phyloP scores from a whole-genome alignment of 192 early-diverging fungal species.

The Cetraspora pellucida region DNA sequence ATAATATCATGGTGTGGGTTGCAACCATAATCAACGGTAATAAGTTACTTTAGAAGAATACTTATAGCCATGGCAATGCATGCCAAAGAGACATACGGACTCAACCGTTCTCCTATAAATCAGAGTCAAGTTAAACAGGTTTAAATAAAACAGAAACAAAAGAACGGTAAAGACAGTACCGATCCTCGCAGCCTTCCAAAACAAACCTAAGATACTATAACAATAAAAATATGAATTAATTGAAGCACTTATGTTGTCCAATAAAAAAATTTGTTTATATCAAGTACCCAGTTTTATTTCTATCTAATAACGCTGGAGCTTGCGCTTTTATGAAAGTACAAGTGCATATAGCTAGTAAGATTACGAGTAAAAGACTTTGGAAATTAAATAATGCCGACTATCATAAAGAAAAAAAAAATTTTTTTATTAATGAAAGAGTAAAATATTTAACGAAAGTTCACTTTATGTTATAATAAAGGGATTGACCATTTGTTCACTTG shows the following conservation, averaged over 20 bases:
- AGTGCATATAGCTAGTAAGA: slow-evolving; percentile 95
- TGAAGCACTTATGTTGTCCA: slow-evolving; percentile 8
- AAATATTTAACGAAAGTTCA: neutral
- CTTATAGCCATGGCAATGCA: slow-evolving; percentile 86
- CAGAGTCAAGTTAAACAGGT: too few relatives aligned
- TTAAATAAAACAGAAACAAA: neutral
- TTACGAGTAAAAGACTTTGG: slow-evolving; percentile 85
- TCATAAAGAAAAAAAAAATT: neutral
- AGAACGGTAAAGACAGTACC: slow-evolving; percentile 46
- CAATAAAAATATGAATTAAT: neutral
- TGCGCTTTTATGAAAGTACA: slow-evolving; percentile 92
- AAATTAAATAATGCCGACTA: slow-evolving; percentile 98
- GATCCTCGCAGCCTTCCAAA: slow-evolving; percentile 96
- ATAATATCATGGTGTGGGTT: too few relatives aligned
- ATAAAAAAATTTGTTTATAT: neutral
- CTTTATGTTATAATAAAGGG: too few relatives aligned
- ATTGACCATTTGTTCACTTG: too few relatives aligned
- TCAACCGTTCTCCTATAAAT: slow-evolving; percentile 57
- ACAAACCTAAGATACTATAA: slow-evolving; percentile 74
- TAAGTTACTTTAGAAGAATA: slow-evolving; percentile 43
- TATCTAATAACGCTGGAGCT: slow-evolving; percentile 81
- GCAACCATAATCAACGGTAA: too few relatives aligned
- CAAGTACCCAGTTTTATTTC: slow-evolving; percentile 80
- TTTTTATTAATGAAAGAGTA: neutral
- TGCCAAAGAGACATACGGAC: slow-evolving; percentile 91